Conservation (phyloP, 768 basidiomycete genomes). For the Lentinula lateritia region DNA sequence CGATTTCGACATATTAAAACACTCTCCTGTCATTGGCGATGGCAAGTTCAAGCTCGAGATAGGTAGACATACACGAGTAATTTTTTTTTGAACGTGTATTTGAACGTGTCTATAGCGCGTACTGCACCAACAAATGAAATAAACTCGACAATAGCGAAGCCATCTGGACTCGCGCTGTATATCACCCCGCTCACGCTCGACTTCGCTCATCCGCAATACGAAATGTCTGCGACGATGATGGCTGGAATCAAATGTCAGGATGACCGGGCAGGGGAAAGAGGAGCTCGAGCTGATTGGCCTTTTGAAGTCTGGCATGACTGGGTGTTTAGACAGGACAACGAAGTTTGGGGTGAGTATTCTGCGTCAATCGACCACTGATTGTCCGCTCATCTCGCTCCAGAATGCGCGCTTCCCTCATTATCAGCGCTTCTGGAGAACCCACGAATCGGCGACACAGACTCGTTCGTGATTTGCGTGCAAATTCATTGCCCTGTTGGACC, state of each 20-base stretch:
- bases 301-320: conserved; percentile 75
- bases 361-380: not conserved
- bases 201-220: conserved; percentile 52
- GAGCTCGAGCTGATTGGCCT: conserved; percentile 63
- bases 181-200: conserved; percentile 64
- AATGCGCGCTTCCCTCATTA: conserved; percentile 58
- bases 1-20: conserved; percentile 57
- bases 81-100: not conserved
- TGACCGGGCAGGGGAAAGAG: conserved; percentile 53
- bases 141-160: conserved; percentile 18
- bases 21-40: conserved; percentile 64
- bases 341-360: conserved; percentile 63
- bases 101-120: conserved; percentile 10
- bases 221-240: conserved; percentile 62
- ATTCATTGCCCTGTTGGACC: conserved; percentile 55
- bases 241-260: conserved; percentile 65
- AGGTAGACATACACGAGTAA: conserved; percentile 29
- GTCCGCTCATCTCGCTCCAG: conserved; percentile 22
- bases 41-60: conserved; percentile 71
- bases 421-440: conserved; percentile 56
- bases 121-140: conserved; percentile 20
- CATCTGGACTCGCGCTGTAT: conserved; percentile 50
- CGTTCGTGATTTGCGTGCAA: conserved; percentile 69
- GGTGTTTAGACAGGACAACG: conserved; percentile 63
- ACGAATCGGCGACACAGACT: conserved; percentile 55